Base-by-base conservation (phyloP, 148 eudicot species). In the Camellia sinensis region DNA sequence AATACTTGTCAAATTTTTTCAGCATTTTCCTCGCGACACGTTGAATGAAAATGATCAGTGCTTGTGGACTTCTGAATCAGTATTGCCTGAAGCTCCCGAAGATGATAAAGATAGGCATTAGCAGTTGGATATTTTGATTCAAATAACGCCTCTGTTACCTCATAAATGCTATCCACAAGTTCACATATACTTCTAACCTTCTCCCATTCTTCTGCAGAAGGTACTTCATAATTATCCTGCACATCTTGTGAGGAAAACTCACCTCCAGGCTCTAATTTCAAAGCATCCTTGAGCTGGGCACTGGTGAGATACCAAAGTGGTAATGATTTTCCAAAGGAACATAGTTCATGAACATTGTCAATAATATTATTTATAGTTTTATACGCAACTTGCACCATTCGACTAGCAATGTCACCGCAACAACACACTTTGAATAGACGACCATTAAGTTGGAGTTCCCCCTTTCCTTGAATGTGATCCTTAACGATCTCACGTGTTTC, bases 171-270 rank as follows among this genome's bases (percentile, higher is more conserved):
- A 18, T 83, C 71, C 8, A 70, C 78, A n/a, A 80, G 82, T 64
- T 44, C 77, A 78, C 82, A 74, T 12, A 83, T 52, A 11, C 46
- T 66, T 75, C 29, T 52, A 1, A 83, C 84, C 59, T 83, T 83
- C 10, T 41, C 79, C 88, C 88, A 80, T 37, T 86, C 84, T 22
- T 70, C 80, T 64, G 74, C 18, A 54, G 87, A 78, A 5, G 87
- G 84, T 57, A 85, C 78, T 6, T 69, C 80, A 57, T 74, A 78
- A 8, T 52, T 13, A 43, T 63, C 46, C 10, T 43, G 18, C 44
- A 77, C 63, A 11, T 71, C 64, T 2, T 64, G 40, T 5, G 67
- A 19, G 0, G 67, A 64, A 76, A 82, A 85, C 12, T 79, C 79
- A 18, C 87, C 87, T 17, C 61, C 0, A 3, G 80, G 21, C 77